Evolutionary conservation across 208 protist species (phyloP).

Genomic region (Crithidia fasciculata): DNA sequence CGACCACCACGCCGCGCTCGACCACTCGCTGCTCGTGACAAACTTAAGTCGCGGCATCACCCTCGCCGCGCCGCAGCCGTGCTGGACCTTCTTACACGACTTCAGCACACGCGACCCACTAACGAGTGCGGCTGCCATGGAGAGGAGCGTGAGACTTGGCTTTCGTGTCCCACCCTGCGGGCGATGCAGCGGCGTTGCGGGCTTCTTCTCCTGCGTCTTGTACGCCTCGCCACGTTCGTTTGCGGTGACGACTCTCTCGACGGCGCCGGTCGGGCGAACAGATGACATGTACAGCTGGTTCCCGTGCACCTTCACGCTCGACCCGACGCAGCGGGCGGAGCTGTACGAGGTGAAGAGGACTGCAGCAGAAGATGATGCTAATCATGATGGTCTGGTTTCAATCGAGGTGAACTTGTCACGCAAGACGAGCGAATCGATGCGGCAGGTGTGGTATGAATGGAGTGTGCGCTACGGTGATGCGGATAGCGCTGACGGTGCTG

Average conservation of each 20-base stretch:
- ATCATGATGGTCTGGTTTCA: slow-evolving; percentile 1
- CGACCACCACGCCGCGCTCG: slow-evolving; percentile 63
- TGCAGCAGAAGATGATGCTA: not conserved
- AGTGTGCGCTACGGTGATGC: slow-evolving; percentile 29
- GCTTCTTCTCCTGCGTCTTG: slow-evolving; percentile 78
- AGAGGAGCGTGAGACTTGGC: slow-evolving; percentile 41
- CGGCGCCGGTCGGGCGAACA: slow-evolving; percentile 41
- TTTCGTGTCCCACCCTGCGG: slow-evolving; percentile 46
- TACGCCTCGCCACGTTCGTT: slow-evolving; percentile 35
- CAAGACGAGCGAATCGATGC: slow-evolving; percentile 23
- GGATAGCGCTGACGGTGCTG: not conserved
- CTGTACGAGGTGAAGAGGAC: slow-evolving; percentile 34
- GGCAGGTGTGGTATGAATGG: slow-evolving; percentile 85
- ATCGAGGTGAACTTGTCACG: slow-evolving; percentile 52
- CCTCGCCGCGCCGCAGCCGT: slow-evolving; percentile 60
- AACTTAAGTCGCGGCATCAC: slow-evolving; percentile 64
- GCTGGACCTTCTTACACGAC: slow-evolving; percentile 82
- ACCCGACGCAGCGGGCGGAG: slow-evolving; percentile 40
- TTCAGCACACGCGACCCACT: slow-evolving; percentile 1
- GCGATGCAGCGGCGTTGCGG: slow-evolving; percentile 68
- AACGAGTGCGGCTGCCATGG: slow-evolving; percentile 13
- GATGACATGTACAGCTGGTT: slow-evolving; percentile 90
- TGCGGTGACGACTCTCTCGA: slow-evolving; percentile 33
- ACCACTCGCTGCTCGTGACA: slow-evolving; percentile 77
- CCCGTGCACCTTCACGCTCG: slow-evolving; percentile 71